Conservation (phyloP, 1,284 basidiomycete genomes). For the Malassezia globosa region DNA sequence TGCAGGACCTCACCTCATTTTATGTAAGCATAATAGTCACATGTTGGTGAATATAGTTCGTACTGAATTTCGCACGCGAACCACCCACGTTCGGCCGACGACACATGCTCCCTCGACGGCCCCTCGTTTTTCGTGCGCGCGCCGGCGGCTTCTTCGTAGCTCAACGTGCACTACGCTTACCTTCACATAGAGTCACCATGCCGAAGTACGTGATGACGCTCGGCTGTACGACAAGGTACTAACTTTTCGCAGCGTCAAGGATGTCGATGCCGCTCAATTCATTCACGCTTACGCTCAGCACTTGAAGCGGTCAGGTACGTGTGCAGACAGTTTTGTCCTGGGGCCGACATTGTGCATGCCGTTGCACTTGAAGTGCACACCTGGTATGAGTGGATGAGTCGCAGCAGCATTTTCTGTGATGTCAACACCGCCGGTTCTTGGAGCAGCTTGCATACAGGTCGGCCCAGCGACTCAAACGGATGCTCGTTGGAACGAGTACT, state of each 20-base stretch:
- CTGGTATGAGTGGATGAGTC: no score
- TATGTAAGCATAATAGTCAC: constrained; percentile 12
- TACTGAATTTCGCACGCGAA: constrained; percentile 14
- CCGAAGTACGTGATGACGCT: constrained; percentile 30
- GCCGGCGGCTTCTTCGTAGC: background rate
- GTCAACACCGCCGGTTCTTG: no score
- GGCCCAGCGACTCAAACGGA: no score
- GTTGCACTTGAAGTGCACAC: no score
- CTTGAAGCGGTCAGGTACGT: constrained; percentile 70
- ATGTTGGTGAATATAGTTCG: constrained; percentile 17
- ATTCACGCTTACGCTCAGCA: constrained; percentile 83
- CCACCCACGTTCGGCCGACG: constrained; percentile 1
- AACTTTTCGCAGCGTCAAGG: constrained; percentile 39
- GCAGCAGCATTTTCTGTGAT: no score
- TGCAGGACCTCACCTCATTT: constrained; percentile 13
- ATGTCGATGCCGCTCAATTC: constrained; percentile 65
- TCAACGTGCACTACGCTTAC: constrained; percentile 3
- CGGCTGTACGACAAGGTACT: constrained; percentile 11
- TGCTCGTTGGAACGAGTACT: constrained; percentile 2
- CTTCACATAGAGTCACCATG: constrained; percentile 31
- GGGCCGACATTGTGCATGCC: no score
- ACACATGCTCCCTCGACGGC: background rate
- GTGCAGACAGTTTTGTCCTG: no score
- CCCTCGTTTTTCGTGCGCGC: constrained; percentile 7
- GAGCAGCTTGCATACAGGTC: background rate